Conservation (phyloP, 352 stramenopile species). For the Globisporangium alternatum region DNA sequence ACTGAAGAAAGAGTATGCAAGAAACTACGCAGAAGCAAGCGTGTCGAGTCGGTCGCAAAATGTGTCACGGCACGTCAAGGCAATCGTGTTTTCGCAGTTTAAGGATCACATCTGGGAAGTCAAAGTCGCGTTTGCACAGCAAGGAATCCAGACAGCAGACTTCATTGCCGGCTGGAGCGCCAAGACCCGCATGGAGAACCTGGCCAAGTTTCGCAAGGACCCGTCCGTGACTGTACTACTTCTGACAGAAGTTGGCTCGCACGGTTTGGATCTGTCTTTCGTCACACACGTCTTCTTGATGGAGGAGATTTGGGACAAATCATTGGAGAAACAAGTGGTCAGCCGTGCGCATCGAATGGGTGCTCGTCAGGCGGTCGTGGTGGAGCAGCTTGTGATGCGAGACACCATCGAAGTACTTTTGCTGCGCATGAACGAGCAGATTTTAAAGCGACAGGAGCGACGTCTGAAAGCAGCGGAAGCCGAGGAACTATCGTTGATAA, state of each 20-base stretch:
- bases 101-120: constrained; percentile 76
- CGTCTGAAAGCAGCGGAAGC: too few relatives aligned
- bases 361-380: too few relatives aligned
- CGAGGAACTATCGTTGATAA: too few relatives aligned
- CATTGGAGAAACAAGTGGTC: too few relatives aligned
- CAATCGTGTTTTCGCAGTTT: constrained; percentile 85
- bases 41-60: not conserved
- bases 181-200: constrained; percentile 44
- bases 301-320: constrained; percentile 93
- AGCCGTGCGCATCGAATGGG: too few relatives aligned
- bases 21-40: constrained; percentile 8
- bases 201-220: constrained; percentile 57
- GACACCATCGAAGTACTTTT: too few relatives aligned
- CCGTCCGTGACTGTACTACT: constrained; percentile 90
- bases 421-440: too few relatives aligned
- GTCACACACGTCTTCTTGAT: constrained; percentile 98
- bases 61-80: constrained; percentile 46
- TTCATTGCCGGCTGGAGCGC: constrained; percentile 57
- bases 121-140: constrained; percentile 69
- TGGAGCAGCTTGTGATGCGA: too few relatives aligned
- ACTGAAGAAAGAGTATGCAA: constrained; percentile 52
- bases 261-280: constrained; percentile 97
- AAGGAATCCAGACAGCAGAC: constrained; percentile 53
- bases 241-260: constrained; percentile 91
- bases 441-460: too few relatives aligned